A percentile compares a stretch with the other conserved stretches of the same genome.
These are phyloP conservation scores for Coriolopsis trogii DNA, from an alignment of 1,284 basidiomycete genomes.

Conservation along the genomic window DNA sequence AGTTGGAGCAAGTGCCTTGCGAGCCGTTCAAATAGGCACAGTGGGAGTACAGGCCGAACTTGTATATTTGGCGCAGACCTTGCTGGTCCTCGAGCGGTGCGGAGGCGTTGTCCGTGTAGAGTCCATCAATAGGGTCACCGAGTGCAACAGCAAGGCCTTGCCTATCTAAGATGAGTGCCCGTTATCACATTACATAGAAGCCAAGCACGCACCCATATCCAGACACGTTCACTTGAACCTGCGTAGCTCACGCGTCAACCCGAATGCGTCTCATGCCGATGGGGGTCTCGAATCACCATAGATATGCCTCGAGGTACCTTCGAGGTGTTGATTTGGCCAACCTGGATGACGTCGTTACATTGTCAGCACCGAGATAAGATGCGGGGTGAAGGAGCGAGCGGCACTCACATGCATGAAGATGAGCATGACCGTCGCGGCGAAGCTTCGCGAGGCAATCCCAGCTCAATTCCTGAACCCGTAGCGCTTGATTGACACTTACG, in stretches of 20 bases:
- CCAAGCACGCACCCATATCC: slow-evolving; percentile 58
- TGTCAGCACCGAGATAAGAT: slow-evolving; percentile 25
- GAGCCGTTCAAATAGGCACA: slow-evolving; percentile 68
- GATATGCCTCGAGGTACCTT: slow-evolving; percentile 68
- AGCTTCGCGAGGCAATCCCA: slow-evolving; percentile 43
- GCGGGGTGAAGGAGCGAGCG: slow-evolving; percentile 13
- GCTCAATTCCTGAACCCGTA: slow-evolving; percentile 29
- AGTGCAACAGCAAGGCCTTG: slow-evolving; percentile 52
- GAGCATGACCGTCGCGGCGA: slow-evolving; percentile 67
- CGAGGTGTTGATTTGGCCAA: slow-evolving; percentile 80
- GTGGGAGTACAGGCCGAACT: slow-evolving; percentile 78
- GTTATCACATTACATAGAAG: slow-evolving; percentile 7
- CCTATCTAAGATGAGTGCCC: slow-evolving; percentile 38
- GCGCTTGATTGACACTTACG: too few relatives aligned
- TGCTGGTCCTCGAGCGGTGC: slow-evolving; percentile 56
- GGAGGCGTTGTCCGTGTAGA: slow-evolving; percentile 72
- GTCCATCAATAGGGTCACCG: slow-evolving; percentile 57
- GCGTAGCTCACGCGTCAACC: slow-evolving; percentile 25
- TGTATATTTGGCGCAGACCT: slow-evolving; percentile 72
- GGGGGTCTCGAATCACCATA: slow-evolving; percentile 54
- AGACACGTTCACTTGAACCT: slow-evolving; percentile 73
- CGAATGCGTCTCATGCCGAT: slow-evolving; percentile 16
- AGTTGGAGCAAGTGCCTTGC: slow-evolving; percentile 66
- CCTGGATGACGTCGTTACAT: slow-evolving; percentile 45
- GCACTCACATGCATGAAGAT: slow-evolving; percentile 76